These are phyloP conservation scores for Monosporascus ibericus DNA, from an alignment of 2,329 filamentous ascomycete species.

Conservation along the genomic window DNA sequence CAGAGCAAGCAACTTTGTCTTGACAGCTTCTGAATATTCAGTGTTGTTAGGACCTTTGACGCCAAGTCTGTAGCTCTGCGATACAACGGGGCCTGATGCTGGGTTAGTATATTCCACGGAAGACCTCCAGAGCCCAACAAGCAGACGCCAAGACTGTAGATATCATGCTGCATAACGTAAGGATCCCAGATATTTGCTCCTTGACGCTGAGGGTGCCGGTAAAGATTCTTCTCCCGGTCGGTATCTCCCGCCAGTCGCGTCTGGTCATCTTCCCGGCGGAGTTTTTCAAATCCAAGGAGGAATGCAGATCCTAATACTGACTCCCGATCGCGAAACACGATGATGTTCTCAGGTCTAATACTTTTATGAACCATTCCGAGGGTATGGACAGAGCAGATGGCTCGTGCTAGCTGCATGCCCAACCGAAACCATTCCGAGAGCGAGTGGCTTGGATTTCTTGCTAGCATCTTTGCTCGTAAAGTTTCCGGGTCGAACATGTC, in stretches of 20 bases:
- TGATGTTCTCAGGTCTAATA: constrained; percentile 33
- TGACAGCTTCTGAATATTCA: not conserved
- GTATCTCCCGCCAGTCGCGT: constrained; percentile 7
- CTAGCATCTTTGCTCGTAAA: not conserved
- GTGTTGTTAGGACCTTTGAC: not conserved
- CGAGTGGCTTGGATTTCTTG: not conserved
- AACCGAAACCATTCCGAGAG: constrained; percentile 26
- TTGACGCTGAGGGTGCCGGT: constrained; percentile 13
- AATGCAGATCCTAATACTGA: not conserved
- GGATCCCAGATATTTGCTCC: constrained; percentile 4
- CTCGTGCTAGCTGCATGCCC: constrained; percentile 23
- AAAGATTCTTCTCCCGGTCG: constrained; percentile 9
- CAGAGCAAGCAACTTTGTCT: constrained; percentile 1
- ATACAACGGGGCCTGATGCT: not conserved
- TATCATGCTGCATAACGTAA: constrained; percentile 34
- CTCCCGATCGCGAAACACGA: constrained; percentile 17
- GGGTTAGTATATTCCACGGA: constrained; percentile 8
- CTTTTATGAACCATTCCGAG: constrained; percentile 37
- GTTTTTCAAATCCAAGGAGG: constrained; percentile 9
- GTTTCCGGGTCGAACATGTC: not conserved
- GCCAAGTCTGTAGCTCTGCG: constrained; percentile 2
- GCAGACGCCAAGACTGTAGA: constrained; percentile 45
- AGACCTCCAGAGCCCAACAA: constrained; percentile 36
- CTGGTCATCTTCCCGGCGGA: constrained; percentile 6
- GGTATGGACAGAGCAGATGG: constrained; percentile 25